Base-by-base conservation (phyloP, 352 stramenopile genomes). In the Globisporangium nunn region DNA sequence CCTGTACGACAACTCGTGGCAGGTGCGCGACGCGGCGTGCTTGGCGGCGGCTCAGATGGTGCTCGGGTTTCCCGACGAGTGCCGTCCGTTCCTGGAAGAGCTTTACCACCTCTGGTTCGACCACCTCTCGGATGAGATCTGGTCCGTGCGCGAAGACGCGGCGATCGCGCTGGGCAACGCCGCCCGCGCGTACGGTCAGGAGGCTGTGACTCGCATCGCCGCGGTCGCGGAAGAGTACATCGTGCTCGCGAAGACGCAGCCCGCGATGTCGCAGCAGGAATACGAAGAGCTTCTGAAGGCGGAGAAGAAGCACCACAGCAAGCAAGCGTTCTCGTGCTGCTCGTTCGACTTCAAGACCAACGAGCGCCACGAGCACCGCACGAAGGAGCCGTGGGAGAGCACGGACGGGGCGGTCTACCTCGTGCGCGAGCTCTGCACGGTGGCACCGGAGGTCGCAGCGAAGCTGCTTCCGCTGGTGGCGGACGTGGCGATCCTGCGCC, bases 81-180 rank as follows among this genome's bases (percentile, higher is more conserved):
- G 82, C 39, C 75, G 75, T 7, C 71, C 79, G 6, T 94, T 96
- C 64, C 66, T 98, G 18, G 74, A 92, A 2, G 90, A 90, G 49
- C 65, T 98, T 1, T 90, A 86, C 54, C 73, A 79, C 33, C 57
- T 88, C 56, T 99, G 95, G 95, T 95, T 96, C 39, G 89, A 97
- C 52, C 95, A 99, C 66, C 70, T 99, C 46, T 97, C 93, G 44
- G 96, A 98, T 67, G 87, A 98, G 54, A 98, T 99, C 64, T 99
- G 95, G 95, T 98, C 88, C n/a, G 90, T 98, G 30, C 89, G 96
- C 41, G 94, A 98, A 69, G 92, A 98, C 70, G 94, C 94, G 0
- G 95, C 95, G 12, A 92, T 98, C 17, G 93, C 96, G 17, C 73
- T 99, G 31, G 95, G 92, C 14, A 92, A 98, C 67, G 89, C 88